phyloP scores from a whole-genome alignment of 352 stramenopile species.

The Phytophthora multivora region DNA sequence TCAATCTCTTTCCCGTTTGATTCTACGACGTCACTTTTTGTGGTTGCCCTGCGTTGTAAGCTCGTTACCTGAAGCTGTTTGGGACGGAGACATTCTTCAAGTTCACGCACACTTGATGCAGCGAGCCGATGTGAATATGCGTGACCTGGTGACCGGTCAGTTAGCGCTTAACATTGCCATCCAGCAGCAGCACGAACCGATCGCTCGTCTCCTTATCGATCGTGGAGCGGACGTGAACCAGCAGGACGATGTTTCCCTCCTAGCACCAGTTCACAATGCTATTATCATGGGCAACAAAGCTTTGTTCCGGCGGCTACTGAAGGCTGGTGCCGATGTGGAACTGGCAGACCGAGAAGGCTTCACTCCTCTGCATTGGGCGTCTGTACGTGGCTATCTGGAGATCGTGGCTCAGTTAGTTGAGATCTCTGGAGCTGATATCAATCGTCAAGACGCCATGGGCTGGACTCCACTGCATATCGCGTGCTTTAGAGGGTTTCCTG shows the following conservation, averaged over 20 bases:
- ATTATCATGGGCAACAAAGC: slow-evolving; percentile 89
- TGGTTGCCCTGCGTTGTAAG: slow-evolving; percentile 69
- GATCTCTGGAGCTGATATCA: slow-evolving; percentile 51
- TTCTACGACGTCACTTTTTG: slow-evolving; percentile 67
- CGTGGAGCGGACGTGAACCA: slow-evolving; percentile 69
- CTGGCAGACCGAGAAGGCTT: slow-evolving; percentile 64
- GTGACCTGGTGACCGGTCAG: slow-evolving; percentile 54
- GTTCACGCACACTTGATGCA: slow-evolving; percentile 62
- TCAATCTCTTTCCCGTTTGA: slow-evolving; percentile 39
- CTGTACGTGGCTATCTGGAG: slow-evolving; percentile 74
- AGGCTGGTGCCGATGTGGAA: slow-evolving; percentile 59
- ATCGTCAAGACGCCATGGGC: slow-evolving; percentile 64
- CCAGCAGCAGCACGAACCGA: slow-evolving; percentile 77
- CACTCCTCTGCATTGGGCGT: slow-evolving; percentile 68
- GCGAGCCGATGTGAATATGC: slow-evolving; percentile 57
- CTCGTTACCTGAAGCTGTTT: slow-evolving; percentile 68
- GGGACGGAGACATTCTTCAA: slow-evolving; percentile 81
- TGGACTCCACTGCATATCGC: slow-evolving; percentile 77
- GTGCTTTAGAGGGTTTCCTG: slow-evolving; percentile 73
- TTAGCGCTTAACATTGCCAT: slow-evolving; percentile 76
- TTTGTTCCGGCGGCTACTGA: slow-evolving; percentile 60
- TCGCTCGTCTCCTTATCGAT: slow-evolving; percentile 71
- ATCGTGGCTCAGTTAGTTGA: slow-evolving; percentile 73
- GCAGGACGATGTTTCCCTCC: slow-evolving; percentile 59
- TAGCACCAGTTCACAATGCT: slow-evolving; percentile 70